Conservation (phyloP, 768 basidiomycete species). For the Kondoa subrosea region DNA sequence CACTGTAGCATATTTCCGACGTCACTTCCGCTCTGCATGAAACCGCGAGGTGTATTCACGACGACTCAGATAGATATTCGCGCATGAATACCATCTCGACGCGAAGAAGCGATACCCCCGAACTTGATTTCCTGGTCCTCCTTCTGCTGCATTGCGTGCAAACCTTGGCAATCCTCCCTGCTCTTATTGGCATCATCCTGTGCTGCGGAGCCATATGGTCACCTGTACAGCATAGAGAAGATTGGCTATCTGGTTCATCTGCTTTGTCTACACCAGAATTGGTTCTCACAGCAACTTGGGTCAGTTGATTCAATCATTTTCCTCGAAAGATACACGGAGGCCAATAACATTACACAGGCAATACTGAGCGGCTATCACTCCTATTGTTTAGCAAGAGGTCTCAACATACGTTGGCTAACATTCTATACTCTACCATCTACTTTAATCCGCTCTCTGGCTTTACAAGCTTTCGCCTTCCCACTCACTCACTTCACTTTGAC, state of each 20-base stretch:
- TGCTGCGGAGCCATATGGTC: not conserved
- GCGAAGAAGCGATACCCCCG: too few relatives aligned
- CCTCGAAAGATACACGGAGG: not conserved
- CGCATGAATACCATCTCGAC: too few relatives aligned
- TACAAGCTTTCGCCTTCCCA: not conserved
- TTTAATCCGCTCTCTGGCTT: not conserved
- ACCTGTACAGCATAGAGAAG: not conserved
- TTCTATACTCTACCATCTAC: not conserved
- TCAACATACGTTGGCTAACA: not conserved
- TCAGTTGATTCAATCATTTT: not conserved
- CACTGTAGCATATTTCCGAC: too few relatives aligned
- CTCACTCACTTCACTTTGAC: not conserved
- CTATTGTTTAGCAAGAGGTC: not conserved
- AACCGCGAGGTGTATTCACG: too few relatives aligned
- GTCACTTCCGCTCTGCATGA: too few relatives aligned
- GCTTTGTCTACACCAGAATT: not conserved
- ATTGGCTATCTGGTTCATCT: not conserved
- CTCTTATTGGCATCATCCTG: not conserved
- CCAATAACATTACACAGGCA: not conserved
- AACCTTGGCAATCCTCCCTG: too few relatives aligned
- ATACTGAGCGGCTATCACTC: not conserved
- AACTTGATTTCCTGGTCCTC: too few relatives aligned
- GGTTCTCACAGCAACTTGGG: not conserved
- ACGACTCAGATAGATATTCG: too few relatives aligned
- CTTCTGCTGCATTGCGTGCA: too few relatives aligned